Evolutionary conservation across 1,139 yeast genomes (phyloP).

Genomic region (Sporopachydermia cereana): DNA sequence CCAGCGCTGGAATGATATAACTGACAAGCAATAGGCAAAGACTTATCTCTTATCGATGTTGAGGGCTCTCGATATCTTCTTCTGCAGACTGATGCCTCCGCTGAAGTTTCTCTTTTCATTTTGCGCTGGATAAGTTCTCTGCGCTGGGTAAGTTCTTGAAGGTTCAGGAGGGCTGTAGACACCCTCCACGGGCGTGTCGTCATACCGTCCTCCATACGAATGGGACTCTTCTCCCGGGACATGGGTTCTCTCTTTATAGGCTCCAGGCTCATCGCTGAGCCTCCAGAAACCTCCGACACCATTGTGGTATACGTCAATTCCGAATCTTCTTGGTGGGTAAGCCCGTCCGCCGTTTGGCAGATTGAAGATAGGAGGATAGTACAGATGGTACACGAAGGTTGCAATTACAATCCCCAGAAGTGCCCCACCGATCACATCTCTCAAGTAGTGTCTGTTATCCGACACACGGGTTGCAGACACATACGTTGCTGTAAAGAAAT

Average conservation of each 20-base stretch:
- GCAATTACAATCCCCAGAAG: slow-evolving; percentile 29
- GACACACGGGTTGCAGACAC: slow-evolving; percentile 35
- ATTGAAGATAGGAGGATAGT: slow-evolving; percentile 30
- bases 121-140: background rate
- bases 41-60: background rate
- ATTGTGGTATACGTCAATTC: slow-evolving; percentile 18
- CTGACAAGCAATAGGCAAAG: background rate
- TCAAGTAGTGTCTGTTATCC: slow-evolving; percentile 36
- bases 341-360: slow-evolving; percentile 30
- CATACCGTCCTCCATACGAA: background rate
- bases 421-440: slow-evolving; percentile 34
- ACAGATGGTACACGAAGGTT: slow-evolving; percentile 27
- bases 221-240: background rate
- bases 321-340: slow-evolving; percentile 35
- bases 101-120: background rate
- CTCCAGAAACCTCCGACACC: slow-evolving; percentile 30
- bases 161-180: background rate
- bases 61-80: background rate
- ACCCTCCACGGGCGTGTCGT: background rate
- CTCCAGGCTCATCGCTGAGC: slow-evolving; percentile 16
- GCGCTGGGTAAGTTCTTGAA: too few species aligned
- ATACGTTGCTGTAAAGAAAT: slow-evolving; percentile 21
- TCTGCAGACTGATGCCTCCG: background rate
- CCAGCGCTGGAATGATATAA: too few species aligned
- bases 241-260: background rate